Evolutionary conservation across 2,329 filamentous ascomycete genomes (phyloP).

Genomic region (Alternaria arbusti): DNA sequence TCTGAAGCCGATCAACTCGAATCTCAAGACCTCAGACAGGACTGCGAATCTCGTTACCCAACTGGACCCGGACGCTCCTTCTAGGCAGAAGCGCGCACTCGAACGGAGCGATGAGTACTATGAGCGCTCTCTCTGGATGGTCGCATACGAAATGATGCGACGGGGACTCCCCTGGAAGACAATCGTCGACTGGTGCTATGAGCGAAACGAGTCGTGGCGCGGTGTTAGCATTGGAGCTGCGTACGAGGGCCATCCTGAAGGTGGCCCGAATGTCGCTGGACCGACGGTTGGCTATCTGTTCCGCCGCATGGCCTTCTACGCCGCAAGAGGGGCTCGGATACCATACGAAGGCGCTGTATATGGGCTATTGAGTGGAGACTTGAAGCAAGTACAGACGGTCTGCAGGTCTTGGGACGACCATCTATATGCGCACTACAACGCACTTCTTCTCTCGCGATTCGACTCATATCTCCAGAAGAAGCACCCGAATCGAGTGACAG

Average conservation of each 20-base stretch:
- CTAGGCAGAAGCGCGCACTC: conserved; percentile 76
- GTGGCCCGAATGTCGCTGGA: conserved; percentile 46
- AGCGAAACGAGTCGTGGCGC: conserved; percentile 87
- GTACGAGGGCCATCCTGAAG: conserved; percentile 56
- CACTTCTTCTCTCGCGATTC: conserved; percentile 80
- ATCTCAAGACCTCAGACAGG: conserved; percentile 51
- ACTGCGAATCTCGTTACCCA: conserved; percentile 77
- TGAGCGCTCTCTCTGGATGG: conserved; percentile 88
- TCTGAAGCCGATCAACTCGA: conserved; percentile 53
- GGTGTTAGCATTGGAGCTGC: conserved; percentile 80
- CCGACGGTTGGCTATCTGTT: conserved; percentile 62
- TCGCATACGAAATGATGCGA: conserved; percentile 91
- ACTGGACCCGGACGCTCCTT: conserved; percentile 88
- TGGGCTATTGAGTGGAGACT: conserved; percentile 85
- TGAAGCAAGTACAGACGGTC: conserved; percentile 76
- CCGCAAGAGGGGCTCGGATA: conserved; percentile 72
- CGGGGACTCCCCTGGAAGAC: conserved; percentile 76
- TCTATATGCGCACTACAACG: conserved; percentile 86
- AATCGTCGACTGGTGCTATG: conserved; percentile 84
- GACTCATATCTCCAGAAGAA: conserved; percentile 70
- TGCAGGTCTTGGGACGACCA: conserved; percentile 85
- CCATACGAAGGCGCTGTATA: conserved; percentile 90
- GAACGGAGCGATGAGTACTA: conserved; percentile 86
- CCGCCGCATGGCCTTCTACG: conserved; percentile 78
- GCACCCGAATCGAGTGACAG: conserved; percentile 58